phyloP scores from a whole-genome alignment of 495 filamentous ascomycete species.

The Alectoria sarmentosa region DNA sequence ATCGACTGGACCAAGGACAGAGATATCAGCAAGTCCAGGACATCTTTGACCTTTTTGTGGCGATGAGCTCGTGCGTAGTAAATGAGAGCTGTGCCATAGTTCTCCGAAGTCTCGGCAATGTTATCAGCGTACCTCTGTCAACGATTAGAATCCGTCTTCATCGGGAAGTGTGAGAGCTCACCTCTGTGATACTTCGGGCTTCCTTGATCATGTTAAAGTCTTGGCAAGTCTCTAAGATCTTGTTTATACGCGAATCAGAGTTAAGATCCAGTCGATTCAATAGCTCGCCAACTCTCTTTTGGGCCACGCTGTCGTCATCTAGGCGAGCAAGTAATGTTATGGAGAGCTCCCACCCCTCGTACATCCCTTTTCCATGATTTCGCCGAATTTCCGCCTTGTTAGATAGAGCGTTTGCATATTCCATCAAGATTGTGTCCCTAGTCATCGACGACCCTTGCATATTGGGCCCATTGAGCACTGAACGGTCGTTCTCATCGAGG shows the following conservation, averaged over 20 bases:
- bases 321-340: constrained; percentile 69
- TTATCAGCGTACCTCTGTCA: constrained; percentile 68
- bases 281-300: constrained; percentile 59
- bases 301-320: constrained; percentile 54
- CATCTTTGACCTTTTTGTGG: constrained; percentile 65
- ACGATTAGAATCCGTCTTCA: constrained; percentile 16
- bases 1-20: constrained; percentile 77
- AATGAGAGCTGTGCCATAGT: constrained; percentile 73
- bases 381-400: constrained; percentile 36
- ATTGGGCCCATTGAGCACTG: constrained; percentile 53
- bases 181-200: constrained; percentile 68
- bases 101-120: constrained; percentile 55
- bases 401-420: constrained; percentile 56
- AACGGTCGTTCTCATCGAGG: constrained; percentile 52
- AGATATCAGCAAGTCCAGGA: constrained; percentile 79
- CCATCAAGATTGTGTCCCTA: constrained; percentile 65
- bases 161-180: constrained; percentile 37
- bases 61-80: constrained; percentile 79
- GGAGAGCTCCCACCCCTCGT: constrained; percentile 81
- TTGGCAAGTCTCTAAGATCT: constrained; percentile 61
- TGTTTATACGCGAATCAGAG: constrained; percentile 61
- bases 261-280: constrained; percentile 57
- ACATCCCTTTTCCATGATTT: constrained; percentile 32
- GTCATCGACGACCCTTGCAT: constrained; percentile 32
- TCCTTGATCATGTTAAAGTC: constrained; percentile 62